phyloP scores from a whole-genome alignment of 129 eudicot genomes.

The Flaveria ramosissima region DNA sequence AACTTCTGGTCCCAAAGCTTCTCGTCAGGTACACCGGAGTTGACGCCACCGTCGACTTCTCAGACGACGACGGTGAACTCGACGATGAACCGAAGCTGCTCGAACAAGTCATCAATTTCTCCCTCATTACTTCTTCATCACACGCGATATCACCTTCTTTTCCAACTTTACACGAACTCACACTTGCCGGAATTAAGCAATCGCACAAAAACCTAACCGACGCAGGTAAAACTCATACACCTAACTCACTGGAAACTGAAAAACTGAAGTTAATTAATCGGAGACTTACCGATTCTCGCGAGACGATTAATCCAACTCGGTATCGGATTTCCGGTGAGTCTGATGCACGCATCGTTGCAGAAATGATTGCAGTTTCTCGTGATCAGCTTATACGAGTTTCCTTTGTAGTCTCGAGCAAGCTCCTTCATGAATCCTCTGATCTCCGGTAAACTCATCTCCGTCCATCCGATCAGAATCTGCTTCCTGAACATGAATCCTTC shows the following conservation, averaged over 20 bases:
- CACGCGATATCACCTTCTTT: slow-evolving; percentile 39
- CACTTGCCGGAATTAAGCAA: slow-evolving; percentile 62
- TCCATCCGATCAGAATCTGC: slow-evolving; percentile 71
- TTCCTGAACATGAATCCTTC: slow-evolving; percentile 76
- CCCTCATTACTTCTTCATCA: slow-evolving; percentile 41
- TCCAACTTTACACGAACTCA: slow-evolving; percentile 59
- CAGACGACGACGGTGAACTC: slow-evolving; percentile 44
- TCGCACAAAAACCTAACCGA: slow-evolving; percentile 59
- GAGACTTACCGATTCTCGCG: slow-evolving; percentile 66
- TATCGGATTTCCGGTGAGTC: slow-evolving; percentile 69
- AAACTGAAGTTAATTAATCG: not conserved
- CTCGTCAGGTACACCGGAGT: slow-evolving; percentile 23
- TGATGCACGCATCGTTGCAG: slow-evolving; percentile 75
- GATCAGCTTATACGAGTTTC: slow-evolving; percentile 72
- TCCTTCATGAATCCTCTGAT: slow-evolving; percentile 64
- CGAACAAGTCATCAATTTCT: slow-evolving; percentile 31
- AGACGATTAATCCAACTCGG: slow-evolving; percentile 94
- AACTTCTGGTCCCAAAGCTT: slow-evolving; percentile 31
- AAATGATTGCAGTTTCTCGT: slow-evolving; percentile 90
- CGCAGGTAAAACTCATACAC: not conserved
- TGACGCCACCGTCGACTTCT: slow-evolving; percentile 9
- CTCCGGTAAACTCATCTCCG: slow-evolving; percentile 50
- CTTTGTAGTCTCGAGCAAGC: slow-evolving; percentile 62
- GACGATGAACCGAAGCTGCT: slow-evolving; percentile 43
- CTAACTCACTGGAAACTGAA: not conserved